phyloP scores from a whole-genome alignment of 2,329 filamentous ascomycete genomes.

The Bisporella sp. region DNA sequence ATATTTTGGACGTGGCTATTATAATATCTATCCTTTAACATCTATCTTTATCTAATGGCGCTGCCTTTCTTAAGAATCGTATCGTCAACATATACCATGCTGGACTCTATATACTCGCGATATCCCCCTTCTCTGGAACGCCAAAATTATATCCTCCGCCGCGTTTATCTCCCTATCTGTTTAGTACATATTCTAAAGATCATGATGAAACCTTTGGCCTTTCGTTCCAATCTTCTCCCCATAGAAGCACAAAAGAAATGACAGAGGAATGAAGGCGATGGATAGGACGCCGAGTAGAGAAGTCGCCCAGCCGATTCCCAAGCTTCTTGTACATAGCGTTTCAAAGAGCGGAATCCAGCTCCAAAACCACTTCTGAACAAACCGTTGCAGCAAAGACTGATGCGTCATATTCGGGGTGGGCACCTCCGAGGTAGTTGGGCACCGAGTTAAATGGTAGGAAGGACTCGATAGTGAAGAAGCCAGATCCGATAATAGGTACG shows the following conservation, averaged over 20 bases:
- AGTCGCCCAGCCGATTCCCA: constrained; percentile 34
- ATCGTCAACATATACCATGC: too few relatives aligned
- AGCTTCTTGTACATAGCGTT: constrained; percentile 28
- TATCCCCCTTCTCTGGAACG: too few relatives aligned
- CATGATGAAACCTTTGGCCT: constrained; percentile 19
- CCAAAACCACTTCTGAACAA: constrained; percentile 21
- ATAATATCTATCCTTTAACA: too few relatives aligned
- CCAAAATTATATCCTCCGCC: too few relatives aligned
- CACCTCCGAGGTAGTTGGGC: constrained; percentile 34
- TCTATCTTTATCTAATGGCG: too few relatives aligned
- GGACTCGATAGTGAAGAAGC: constrained; percentile 33
- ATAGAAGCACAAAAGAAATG: constrained; percentile 34
- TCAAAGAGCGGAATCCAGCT: constrained; percentile 23
- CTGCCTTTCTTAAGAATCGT: too few relatives aligned
- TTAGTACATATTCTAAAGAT: constrained; percentile 7
- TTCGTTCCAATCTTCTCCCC: constrained; percentile 15
- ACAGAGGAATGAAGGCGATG: constrained; percentile 33
- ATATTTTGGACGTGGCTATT: too few relatives aligned
- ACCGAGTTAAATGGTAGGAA: constrained; percentile 41
- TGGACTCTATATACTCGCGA: too few relatives aligned
- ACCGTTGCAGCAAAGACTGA: constrained; percentile 31
- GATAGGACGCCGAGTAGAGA: constrained; percentile 33
- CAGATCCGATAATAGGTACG: constrained; percentile 43
- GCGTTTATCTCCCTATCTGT: too few relatives aligned
- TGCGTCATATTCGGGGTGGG: constrained; percentile 32